Evolutionary conservation across 805 yeast species (phyloP), one percentile per base, ranked within the genome.

Genomic region (Candida bentonensis): DNA sequence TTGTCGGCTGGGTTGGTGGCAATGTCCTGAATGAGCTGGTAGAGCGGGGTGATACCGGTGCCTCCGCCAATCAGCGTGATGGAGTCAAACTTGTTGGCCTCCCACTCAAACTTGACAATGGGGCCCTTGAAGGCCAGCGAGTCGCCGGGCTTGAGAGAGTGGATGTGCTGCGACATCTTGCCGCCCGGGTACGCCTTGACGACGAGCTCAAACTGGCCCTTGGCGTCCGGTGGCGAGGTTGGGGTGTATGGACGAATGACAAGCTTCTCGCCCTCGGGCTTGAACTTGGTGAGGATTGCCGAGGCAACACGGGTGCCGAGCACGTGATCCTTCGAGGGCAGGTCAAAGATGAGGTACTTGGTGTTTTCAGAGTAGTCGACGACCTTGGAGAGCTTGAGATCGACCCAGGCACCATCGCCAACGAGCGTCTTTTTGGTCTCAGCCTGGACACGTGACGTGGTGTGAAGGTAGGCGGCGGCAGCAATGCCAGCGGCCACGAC

Each of bases 91-190:
- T 79, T 76, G 72, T 92, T 89, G 54, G 89, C 82, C 56, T 73
- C 73, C 86, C 94, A 85, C 61, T 81, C 77, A 84, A 92, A 88
- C 72, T 92, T 92, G 57, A 73, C 70, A 52, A 87, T 74, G 52
- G 97, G 97, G 42, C 98, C 98, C 71, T 87, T 89, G 74, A 92
- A 82, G 7, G 95, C 67, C 46, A 92, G 72, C 43, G 87, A 76
- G 57, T 92, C 97, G 56, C 81, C 75, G 48, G 74, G 76, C 64
- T 82, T 78, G 61, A 89, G 75, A 48, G 65, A 64, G 61, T 72
- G 75, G 47, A 86, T 64, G 66, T 85, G 92, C 58, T 69, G 68
- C 44, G 89, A 75, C 76, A 87, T 78, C 67, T 83, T 82, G 57
- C 97, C 96, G 45, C 71, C 74, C 43, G 79, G 82, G 68, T 92